Evolutionary conservation across 2,329 filamentous ascomycete species (phyloP), one percentile per base, ranked within the genome.

Genomic region (Aureobasidium uvarum): DNA sequence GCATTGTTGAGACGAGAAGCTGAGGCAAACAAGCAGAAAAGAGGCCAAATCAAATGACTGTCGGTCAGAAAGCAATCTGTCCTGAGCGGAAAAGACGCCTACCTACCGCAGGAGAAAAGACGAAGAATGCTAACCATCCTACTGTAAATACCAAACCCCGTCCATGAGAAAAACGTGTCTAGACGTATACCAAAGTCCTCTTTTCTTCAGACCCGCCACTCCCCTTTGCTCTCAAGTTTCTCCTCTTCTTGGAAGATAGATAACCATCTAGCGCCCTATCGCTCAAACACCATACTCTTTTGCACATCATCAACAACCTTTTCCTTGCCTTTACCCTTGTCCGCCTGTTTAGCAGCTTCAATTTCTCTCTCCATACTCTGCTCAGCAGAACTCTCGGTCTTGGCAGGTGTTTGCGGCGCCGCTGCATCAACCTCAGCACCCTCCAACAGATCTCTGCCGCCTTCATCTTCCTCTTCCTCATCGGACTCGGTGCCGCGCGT

Each of bases 391-490:
- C 28, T 64, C 10, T 48, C n/a, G 0, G 18, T 46, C 28, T n/a
- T 45, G 23, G 64, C 56, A 13, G 51, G 52, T n/a, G 45, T 52
- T 13, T 31, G 48, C 36, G 58, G 66, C 3, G 59, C 55, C 5
- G 60, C 54, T 3, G 66, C 66, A 13, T 80, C 78, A 45, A 75
- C 80, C 66, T 83, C 81, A 4, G 80, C 80, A 1, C 79, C 80
- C 59, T 81, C 80, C 1, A 83, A 73, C n/a, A 83, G 67, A 72
- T 83, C 81, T 13, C 75, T 66, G 45, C 86, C 84, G 25, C 86
- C 86, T 14, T 90, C 88, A 3, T 90, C 89, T 1, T 88, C 86
- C 0, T 91, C 88, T 0, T 92, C 89, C 0, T 87, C 85, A 0
- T 85, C 84, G 1, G 88, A 81, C 41, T 74, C 75, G 2, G 69